Conservation (phyloP, 257 asterid species). For the Thymus quinquecostatus region DNA sequence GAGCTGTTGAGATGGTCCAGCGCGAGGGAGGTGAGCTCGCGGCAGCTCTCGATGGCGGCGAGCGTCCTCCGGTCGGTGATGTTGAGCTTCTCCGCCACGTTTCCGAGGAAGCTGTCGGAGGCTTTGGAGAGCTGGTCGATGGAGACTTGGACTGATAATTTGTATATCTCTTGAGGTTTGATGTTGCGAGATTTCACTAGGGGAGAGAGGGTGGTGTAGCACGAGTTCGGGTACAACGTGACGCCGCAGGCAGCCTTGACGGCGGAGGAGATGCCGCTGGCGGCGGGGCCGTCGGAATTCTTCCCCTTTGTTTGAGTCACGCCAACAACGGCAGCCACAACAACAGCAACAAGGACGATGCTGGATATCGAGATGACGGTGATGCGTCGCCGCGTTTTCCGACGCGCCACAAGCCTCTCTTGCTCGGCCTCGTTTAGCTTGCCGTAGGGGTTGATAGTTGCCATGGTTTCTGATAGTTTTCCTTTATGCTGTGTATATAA, state of each 20-base stretch:
- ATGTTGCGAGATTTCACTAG: conserved; percentile 39
- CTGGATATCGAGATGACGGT: conserved; percentile 53
- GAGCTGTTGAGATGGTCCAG: conserved; percentile 65
- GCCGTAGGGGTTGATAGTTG: conserved; percentile 50
- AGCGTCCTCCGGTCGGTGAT: conserved; percentile 41
- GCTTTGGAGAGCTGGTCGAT: conserved; percentile 52
- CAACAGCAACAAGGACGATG: conserved; percentile 54
- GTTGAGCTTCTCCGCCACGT: conserved; percentile 37
- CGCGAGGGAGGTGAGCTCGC: conserved; percentile 55
- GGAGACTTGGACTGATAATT: conserved; percentile 54
- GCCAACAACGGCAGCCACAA: conserved; percentile 58
- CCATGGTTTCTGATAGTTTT: conserved; percentile 40
- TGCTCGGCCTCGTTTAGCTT: conserved; percentile 65
- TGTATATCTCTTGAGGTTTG: conserved; percentile 49
- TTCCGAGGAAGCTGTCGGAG: conserved; percentile 36
- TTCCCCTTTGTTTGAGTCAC: conserved; percentile 40
- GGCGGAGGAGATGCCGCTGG: conserved; percentile 29
- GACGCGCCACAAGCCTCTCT: conserved; percentile 54
- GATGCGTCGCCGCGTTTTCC: conserved; percentile 55
- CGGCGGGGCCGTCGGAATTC: neutral
- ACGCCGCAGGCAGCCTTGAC: conserved; percentile 47
- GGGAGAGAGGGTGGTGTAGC: conserved; percentile 54
- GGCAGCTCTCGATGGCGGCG: conserved; percentile 52
- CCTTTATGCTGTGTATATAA: neutral
- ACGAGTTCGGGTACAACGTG: conserved; percentile 60